These are phyloP conservation scores for Asclepias syriaca DNA, from an alignment of 257 asterid genomes.

Conservation along the genomic window DNA sequence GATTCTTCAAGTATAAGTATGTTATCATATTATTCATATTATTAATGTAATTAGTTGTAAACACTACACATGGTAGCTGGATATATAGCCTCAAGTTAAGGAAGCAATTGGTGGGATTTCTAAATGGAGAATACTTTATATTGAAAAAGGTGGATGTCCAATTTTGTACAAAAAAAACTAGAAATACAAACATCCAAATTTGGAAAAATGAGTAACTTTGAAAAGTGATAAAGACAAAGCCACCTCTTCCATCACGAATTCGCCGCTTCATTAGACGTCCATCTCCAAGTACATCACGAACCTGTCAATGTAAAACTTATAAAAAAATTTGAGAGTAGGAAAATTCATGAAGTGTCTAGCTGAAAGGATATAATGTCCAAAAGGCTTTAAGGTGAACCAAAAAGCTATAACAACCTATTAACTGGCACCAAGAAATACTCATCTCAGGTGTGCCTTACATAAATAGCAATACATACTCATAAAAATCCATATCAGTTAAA, in stretches of 20 bases:
- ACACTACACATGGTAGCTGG: not conserved
- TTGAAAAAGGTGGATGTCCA: not conserved
- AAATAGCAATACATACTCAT: not conserved
- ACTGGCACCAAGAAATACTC: not conserved
- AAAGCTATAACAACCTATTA: not conserved
- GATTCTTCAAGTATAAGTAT: too few species aligned
- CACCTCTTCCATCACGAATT: constrained; percentile 83
- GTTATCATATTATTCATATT: not conserved
- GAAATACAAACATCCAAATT: too few species aligned
- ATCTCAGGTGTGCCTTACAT: too few species aligned
- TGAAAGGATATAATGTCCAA: not conserved
- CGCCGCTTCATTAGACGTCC: constrained; percentile 95
- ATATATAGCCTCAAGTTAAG: too few species aligned
- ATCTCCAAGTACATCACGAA: constrained; percentile 97
- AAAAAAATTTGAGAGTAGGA: not conserved
- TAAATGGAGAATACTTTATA: not conserved
- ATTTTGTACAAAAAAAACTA: too few species aligned
- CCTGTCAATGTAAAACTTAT: constrained; percentile 39
- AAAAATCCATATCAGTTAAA: not conserved
- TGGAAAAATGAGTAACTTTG: not conserved
- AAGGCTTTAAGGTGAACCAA: not conserved
- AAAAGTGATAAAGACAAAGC: not conserved
- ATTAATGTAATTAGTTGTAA: not conserved
- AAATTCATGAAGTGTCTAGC: not conserved
- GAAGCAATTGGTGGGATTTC: not conserved